These are phyloP conservation scores for Ceratocystiopsis brevicomis DNA, from an alignment of 2,329 filamentous ascomycete species.

Conservation along the genomic window DNA sequence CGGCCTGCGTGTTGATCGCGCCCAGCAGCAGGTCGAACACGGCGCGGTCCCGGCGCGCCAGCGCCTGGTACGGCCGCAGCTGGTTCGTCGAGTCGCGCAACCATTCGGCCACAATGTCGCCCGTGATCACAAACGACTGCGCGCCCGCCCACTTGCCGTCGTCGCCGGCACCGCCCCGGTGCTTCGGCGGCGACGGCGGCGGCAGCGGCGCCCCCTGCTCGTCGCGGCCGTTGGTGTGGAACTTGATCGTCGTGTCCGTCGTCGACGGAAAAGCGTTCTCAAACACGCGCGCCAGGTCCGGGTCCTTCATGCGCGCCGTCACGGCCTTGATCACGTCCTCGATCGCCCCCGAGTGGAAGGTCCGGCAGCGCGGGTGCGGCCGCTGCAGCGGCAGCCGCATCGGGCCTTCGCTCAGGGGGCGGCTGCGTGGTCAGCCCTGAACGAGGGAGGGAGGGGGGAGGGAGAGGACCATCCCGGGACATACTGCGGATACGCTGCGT, in stretches of 20 bases:
- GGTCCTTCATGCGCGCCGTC: slow-evolving; percentile 59
- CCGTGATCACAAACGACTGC: slow-evolving; percentile 83
- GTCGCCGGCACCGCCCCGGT: slow-evolving; percentile 24
- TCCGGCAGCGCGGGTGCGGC: slow-evolving; percentile 63
- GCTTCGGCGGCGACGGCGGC: slow-evolving; percentile 12
- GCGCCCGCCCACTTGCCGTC: slow-evolving; percentile 59
- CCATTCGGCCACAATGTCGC: slow-evolving; percentile 88
- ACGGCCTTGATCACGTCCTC: slow-evolving; percentile 76
- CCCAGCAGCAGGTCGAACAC: slow-evolving; percentile 36
- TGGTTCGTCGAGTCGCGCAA: slow-evolving; percentile 83
- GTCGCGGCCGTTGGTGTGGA: slow-evolving; percentile 49
- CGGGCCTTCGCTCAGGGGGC: slow-evolving; percentile 61
- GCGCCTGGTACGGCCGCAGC: slow-evolving; percentile 67
- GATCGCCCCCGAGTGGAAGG: slow-evolving; percentile 70
- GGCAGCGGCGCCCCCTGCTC: slow-evolving; percentile 11
- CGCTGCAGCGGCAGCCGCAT: slow-evolving; percentile 71
- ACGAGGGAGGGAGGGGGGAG: neutral
- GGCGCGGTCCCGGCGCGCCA: slow-evolving; percentile 63
- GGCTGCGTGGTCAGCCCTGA: slow-evolving; percentile 26
- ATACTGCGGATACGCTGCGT: slow-evolving; percentile 39
- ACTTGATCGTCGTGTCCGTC: slow-evolving; percentile 74
- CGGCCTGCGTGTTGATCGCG: slow-evolving; percentile 39
- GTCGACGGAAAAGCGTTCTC: slow-evolving; percentile 91
- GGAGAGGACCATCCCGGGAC: slow-evolving; percentile 10
- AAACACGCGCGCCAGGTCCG: slow-evolving; percentile 79